These are phyloP conservation scores for Aspergillus sp. DNA, from an alignment of 2,329 filamentous ascomycete species.

Conservation along the genomic window DNA sequence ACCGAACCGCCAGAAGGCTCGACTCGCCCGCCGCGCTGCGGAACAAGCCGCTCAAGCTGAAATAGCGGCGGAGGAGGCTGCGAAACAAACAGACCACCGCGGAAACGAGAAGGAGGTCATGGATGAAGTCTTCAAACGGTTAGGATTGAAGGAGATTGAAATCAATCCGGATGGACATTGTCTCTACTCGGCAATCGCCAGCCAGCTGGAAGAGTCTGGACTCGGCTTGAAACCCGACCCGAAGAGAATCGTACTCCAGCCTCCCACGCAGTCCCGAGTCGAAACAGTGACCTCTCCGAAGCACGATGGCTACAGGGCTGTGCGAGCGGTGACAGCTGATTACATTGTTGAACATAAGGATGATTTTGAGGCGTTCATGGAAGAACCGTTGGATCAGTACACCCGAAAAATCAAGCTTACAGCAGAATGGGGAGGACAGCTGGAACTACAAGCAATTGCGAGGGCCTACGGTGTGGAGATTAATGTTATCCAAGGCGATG, in stretches of 20 bases:
- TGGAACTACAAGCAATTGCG: conserved; percentile 84
- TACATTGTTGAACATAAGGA: conserved; percentile 74
- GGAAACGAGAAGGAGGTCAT: conserved; percentile 70
- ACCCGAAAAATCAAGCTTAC: conserved; percentile 76
- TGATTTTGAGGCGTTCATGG: conserved; percentile 83
- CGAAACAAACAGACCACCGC: conserved; percentile 70
- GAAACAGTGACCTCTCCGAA: conserved; percentile 36
- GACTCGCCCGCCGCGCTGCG: conserved; percentile 82
- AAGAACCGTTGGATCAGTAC: conserved; percentile 74
- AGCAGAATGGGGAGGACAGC: conserved; percentile 92
- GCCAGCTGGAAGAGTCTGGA: conserved; percentile 65
- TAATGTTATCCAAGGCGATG: conserved; percentile 78
- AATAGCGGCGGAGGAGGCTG: conserved; percentile 73
- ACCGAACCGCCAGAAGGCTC: conserved; percentile 86
- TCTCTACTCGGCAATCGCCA: conserved; percentile 86
- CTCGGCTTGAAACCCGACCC: conserved; percentile 40
- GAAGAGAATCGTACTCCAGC: conserved; percentile 31
- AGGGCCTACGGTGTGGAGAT: conserved; percentile 78
- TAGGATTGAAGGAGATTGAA: conserved; percentile 70
- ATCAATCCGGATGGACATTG: conserved; percentile 93
- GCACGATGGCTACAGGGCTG: conserved; percentile 60
- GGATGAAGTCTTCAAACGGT: conserved; percentile 62
- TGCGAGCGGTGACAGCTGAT: conserved; percentile 69
- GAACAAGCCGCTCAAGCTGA: conserved; percentile 71
- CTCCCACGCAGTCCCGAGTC: conserved; percentile 30